Percentiles rank a stretch among this genome's conserved stretches.
phyloP scores from a whole-genome alignment of 352 stramenopile genomes.

The Pythium myriotylum region DNA sequence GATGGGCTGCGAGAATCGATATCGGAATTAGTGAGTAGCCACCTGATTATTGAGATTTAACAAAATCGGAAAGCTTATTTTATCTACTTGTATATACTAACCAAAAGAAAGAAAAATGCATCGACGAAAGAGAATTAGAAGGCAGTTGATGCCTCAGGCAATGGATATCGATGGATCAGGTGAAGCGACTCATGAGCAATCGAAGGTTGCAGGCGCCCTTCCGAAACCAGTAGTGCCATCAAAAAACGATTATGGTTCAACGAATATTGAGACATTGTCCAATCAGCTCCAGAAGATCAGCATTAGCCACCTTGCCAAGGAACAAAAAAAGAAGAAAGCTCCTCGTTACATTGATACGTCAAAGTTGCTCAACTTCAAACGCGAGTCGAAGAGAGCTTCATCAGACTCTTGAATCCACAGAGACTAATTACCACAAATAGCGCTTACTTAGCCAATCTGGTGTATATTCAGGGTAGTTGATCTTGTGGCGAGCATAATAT shows the following conservation, averaged over 20 bases:
- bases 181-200: constrained; percentile 7
- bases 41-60: constrained; percentile 29
- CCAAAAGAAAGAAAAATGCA: constrained; percentile 26
- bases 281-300: constrained; percentile 24
- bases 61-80: constrained; percentile 25
- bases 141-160: constrained; percentile 22
- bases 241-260: constrained; percentile 18
- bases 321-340: constrained; percentile 24
- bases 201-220: no score
- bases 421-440: no score
- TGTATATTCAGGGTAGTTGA: no score
- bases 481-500: no score
- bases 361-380: constrained; percentile 24
- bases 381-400: no score
- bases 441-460: no score
- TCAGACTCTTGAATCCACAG: no score
- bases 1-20: constrained; percentile 22
- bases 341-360: constrained; percentile 23
- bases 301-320: constrained; percentile 9
- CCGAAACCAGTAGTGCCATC: constrained; percentile 18
- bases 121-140: constrained; percentile 27
- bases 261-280: constrained; percentile 21
- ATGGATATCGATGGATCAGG: constrained; percentile 25
- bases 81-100: constrained; percentile 2
- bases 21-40: constrained; percentile 18